Percentiles rank a stretch among this genome's conserved stretches.
Evolutionary conservation across 2,329 filamentous ascomycete species (phyloP).

Genomic region (Chaetoscypha palmicola): DNA sequence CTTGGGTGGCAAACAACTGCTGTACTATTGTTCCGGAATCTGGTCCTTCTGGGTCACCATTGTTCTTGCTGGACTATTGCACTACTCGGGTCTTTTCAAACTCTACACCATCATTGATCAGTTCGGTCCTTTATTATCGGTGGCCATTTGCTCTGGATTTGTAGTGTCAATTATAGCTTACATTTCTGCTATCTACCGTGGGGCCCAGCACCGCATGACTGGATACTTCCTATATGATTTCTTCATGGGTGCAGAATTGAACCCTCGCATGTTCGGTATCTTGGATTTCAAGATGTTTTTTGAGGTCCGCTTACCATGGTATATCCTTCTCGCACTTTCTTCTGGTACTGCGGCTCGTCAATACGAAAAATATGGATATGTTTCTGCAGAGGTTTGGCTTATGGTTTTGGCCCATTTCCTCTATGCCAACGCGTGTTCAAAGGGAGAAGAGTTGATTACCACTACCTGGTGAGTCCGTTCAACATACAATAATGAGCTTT

Average conservation of each 20-base stretch:
- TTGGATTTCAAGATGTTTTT: conserved; percentile 95
- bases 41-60: conserved; percentile 85
- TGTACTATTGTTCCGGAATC: conserved; percentile 91
- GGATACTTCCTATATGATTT: conserved; percentile 77
- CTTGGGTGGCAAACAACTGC: conserved; percentile 74
- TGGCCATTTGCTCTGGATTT: conserved; percentile 90
- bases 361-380: conserved; percentile 77
- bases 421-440: conserved; percentile 86
- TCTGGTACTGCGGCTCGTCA: conserved; percentile 73
- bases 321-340: conserved; percentile 74
- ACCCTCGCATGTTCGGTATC: conserved; percentile 76
- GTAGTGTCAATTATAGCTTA: conserved; percentile 79
- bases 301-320: conserved; percentile 89
- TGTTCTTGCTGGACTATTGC: conserved; percentile 59
- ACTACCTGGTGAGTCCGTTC: conserved; percentile 59
- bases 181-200: conserved; percentile 71
- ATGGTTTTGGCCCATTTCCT: conserved; percentile 84
- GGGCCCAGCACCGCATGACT: conserved; percentile 87
- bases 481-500: not conserved
- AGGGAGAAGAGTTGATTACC: conserved; percentile 85
- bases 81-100: conserved; percentile 78
- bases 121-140: conserved; percentile 87
- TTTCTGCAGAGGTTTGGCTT: conserved; percentile 78
- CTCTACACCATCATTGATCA: conserved; percentile 91
- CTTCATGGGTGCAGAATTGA: conserved; percentile 84